Base-by-base conservation (phyloP, 352 stramenopile genomes). In the Phytophthora colocasiae region DNA sequence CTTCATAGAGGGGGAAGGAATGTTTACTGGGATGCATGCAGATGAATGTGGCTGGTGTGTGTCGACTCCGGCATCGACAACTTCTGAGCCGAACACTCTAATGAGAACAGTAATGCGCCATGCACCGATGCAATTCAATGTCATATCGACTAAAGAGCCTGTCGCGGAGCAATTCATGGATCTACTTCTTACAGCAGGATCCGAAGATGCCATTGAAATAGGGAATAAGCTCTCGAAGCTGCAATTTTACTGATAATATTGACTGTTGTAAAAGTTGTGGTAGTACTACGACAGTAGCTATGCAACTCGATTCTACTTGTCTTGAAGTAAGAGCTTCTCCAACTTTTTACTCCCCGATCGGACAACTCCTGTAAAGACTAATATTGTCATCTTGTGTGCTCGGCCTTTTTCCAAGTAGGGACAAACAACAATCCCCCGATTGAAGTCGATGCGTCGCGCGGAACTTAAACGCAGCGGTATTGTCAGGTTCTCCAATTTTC, bases 1-100 rank as follows among this genome's bases (percentile, higher is more conserved):
- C 7, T 66, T 80, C 44, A 73, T 73, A 31, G 68, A 89, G 12
- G 63, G 38, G 1, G 57, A 66, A 32, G 63, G 43, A 1, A 43
- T 52, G 2, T 58, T 56, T 17, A 44, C 17, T 22, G 63, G 56
- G 2, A 34, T 71, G 36, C 29, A 52, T 12, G 38, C 55, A 0
- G 56, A 66, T 17, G 63, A 62, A 32, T 62, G 17, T 2, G 63
- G 63, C 0, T 71, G 63, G 55, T 31, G 40, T 9, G 41, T 61
- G 3, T 24, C 59, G 7, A 52, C 11, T 6, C 22, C 55, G 1
- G 24, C 38, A 11, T 12, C 43, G 0, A 39, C n/a, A 1, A 22
- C 19, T 6, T 22, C 51, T 6, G 11, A 50, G 14, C 31, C 29
- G 1, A n/a, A 26, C 2, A 61, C 55, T 12, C 5, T 56, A 4